Evolutionary conservation across 345 rosid species (phyloP), one percentile per base, ranked within the genome.

Genomic region (Combretum micranthum): DNA sequence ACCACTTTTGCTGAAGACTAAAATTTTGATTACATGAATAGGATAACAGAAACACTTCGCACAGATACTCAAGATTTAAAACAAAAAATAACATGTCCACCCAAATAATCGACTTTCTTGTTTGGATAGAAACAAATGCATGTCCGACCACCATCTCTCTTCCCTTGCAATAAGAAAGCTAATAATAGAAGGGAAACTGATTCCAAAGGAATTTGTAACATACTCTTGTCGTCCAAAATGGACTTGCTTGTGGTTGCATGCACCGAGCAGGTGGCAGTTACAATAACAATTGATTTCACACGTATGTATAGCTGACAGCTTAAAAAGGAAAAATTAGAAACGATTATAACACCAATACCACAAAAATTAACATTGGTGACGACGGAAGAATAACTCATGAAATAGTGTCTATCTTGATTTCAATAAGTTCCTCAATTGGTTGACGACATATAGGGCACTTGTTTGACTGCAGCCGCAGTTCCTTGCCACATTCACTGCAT

Each of bases 361-460:
- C 47, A 47, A 50, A 56, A 64, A 56, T 44, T 62, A 77, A 68
- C 65, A 63, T 50, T 39, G 59, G 19, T 57, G 73, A 20, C 15
- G 43, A 55, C 20, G 19, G 59, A 65, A 60, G 61, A 61, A 63
- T 68, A 67, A 53, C 42, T 77, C 71, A 82, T 25, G 60, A 77
- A 72, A 51, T 66, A 49, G 51, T 70, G 26, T 65, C 77, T 68
- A 88, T 70, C 75, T 87, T 88, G 83, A 86, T 87, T 84, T 83
- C 85, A 60, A 89, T 75, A 61, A 89, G 87, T 68, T 80, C 80
- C 22, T 72, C 74, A 15, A 89, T 89, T 15, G 91, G 82, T 58
- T 93, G 86, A 15, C 97, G 85, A 67, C 99, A 93, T 58, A 93
- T 85, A 16, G 97, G 97, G 68, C 97, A 89, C 65, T 83, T 89